Conservation (phyloP, 164 flowering plant species). For the Macadamia integrifolia region DNA sequence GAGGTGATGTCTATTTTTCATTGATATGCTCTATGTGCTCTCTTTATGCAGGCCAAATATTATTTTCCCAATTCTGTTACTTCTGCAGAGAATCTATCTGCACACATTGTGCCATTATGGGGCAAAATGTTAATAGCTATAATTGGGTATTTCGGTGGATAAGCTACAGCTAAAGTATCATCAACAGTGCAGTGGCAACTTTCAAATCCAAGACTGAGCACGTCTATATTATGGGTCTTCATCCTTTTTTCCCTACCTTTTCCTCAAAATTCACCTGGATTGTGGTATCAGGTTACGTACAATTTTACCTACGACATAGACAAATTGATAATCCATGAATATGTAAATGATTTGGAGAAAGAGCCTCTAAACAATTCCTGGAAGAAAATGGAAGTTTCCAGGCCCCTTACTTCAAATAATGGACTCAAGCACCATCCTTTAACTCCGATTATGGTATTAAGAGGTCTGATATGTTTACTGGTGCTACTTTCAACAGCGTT, state of each 20-base stretch:
- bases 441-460: constrained; percentile 49
- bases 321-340: neutral
- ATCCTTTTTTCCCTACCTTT: neutral
- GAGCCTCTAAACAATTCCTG: constrained; percentile 8
- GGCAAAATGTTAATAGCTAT: neutral
- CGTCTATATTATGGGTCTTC: neutral
- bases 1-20: neutral
- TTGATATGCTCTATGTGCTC: neutral
- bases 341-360: constrained; percentile 11
- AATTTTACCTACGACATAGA: neutral
- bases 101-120: neutral
- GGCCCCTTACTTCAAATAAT: constrained; percentile 20
- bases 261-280: neutral
- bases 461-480: constrained; percentile 70
- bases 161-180: neutral
- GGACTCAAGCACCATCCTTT: constrained; percentile 38
- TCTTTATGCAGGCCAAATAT: constrained; percentile 11
- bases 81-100: neutral
- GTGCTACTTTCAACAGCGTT: constrained; percentile 72
- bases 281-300: neutral
- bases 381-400: constrained; percentile 33
- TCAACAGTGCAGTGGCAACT: neutral
- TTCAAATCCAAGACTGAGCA: neutral
- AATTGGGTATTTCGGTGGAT: neutral
- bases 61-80: neutral